Conservation (phyloP, 1,284 basidiomycete genomes). For the Rhodotorula sp. region DNA sequence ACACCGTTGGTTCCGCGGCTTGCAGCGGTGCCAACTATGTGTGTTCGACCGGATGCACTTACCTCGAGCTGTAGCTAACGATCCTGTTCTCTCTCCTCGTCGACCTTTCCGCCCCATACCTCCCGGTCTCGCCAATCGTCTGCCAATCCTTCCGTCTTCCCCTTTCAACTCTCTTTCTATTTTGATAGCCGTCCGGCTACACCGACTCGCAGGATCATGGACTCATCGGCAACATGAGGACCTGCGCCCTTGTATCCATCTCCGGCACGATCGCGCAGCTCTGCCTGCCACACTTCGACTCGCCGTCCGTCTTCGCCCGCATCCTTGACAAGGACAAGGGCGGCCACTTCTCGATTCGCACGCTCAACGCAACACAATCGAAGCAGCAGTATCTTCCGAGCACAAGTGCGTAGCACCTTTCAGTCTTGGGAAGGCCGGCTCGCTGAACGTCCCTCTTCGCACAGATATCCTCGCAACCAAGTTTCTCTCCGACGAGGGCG, state of each 20-base stretch:
- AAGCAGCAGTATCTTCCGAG: conserved; percentile 43
- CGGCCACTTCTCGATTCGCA: conserved; percentile 79
- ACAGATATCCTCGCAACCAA: conserved; percentile 46
- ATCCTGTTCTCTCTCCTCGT: too few relatives aligned
- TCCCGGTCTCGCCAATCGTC: background rate
- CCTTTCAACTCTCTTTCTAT: background rate
- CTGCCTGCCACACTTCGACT: conserved; percentile 90
- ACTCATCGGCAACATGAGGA: conserved; percentile 54
- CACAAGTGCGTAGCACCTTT: background rate
- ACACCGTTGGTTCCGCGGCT: background rate
- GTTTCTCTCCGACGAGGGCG: conserved; percentile 43
- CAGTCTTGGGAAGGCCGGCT: too few relatives aligned
- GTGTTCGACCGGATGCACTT: too few relatives aligned
- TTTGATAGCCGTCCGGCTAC: conserved; percentile 17
- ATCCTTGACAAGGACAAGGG: conserved; percentile 83
- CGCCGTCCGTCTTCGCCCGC: conserved; percentile 78
- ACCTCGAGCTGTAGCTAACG: background rate
- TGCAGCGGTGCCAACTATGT: conserved; percentile 1
- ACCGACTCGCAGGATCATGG: conserved; percentile 52
- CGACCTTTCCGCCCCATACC: background rate
- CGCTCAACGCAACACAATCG: conserved; percentile 31
- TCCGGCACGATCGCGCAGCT: conserved; percentile 67
- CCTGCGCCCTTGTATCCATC: conserved; percentile 54
- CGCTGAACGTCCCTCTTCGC: background rate
- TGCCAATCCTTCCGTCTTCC: background rate